Evolutionary conservation across 73 alveolate species (phyloP), one percentile per base, ranked within the genome.

Genomic region (Tetrahymena thermophila): DNA sequence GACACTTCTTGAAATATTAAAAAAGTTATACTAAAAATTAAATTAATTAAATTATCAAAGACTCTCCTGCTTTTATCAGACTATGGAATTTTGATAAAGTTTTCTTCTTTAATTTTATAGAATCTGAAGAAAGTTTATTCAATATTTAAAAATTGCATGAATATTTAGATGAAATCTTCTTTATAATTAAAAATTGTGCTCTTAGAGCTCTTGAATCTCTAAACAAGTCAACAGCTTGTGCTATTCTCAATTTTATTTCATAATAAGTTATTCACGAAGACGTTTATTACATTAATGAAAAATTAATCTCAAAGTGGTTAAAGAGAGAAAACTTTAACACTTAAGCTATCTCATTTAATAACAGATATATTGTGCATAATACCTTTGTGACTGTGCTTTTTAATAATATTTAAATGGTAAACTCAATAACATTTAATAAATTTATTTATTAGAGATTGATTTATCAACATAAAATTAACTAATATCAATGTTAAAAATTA

Each of bases 41-140:
- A 71, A 71, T 71, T 28, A 71, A 71, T n/a, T 71, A 71, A 71
- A 31, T 71, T 28, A 71, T 71, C 37, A 71, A 71, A 71, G 89
- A 71, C 89, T 71, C 89, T n/a, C 89, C 89, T 71, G 89, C 89
- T 71, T 71, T 71, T 71, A n/a, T 71, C 31, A 71, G 89, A 71
- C 89, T 71, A 28, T 71, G 89, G 89, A 71, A 71, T 31, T 71
- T 71, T 40, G 89, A 71, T 8, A 71, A 71, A 71, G 89, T 71
- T 15, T 71, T 71, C 89, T 71, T 71, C 89, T 71, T 71, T 31
- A 71, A 71, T 19, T 71, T 71, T 71, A 71, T 71, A 19, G 89
- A 71, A 71, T 71, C 89, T 11, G 89, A 71, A 71, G 89, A 71
- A 71, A 71, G 89, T 71, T 71, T 71, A 31, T 71, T 71, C 37